Evolutionary conservation across 257 asterid species (phyloP).

Genomic region (Nicotiana paniculata): DNA sequence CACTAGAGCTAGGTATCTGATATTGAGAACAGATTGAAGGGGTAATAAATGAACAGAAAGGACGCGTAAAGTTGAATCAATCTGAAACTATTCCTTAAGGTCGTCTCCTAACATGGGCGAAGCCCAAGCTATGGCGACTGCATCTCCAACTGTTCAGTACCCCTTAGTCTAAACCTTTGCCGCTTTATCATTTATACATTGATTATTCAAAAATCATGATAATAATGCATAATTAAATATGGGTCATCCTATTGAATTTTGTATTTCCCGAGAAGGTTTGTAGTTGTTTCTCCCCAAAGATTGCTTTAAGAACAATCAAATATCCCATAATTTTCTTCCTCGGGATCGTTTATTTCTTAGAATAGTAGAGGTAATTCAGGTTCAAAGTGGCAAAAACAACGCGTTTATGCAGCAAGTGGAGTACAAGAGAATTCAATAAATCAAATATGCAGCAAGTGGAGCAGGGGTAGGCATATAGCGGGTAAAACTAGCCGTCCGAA

Average conservation of each 20-base stretch:
- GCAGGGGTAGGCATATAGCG: too few species aligned
- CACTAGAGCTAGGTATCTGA: not conserved
- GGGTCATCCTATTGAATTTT: slow-evolving; percentile 10
- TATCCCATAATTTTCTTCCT: slow-evolving; percentile 23
- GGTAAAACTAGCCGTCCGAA: too few species aligned
- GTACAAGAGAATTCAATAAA: not conserved
- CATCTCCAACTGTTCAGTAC: slow-evolving; percentile 18
- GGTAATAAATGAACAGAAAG: not conserved
- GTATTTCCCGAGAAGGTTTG: slow-evolving; percentile 25
- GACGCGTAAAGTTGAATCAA: slow-evolving; percentile 4
- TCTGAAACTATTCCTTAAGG: slow-evolving; percentile 11
- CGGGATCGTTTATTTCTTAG: slow-evolving; percentile 30
- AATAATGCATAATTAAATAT: slow-evolving; percentile 15
- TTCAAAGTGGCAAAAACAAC: not conserved
- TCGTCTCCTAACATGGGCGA: slow-evolving; percentile 29
- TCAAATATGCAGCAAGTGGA: too few species aligned
- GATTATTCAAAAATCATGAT: not conserved
- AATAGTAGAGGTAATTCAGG: not conserved
- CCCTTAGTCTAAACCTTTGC: not conserved
- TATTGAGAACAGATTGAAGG: not conserved
- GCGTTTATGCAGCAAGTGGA: slow-evolving; percentile 1
- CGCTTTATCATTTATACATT: not conserved
- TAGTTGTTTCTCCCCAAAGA: slow-evolving; percentile 15
- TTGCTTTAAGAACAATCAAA: slow-evolving; percentile 47
- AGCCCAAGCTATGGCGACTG: slow-evolving; percentile 21